These are phyloP conservation scores for Spathaspora gorwiae DNA, from an alignment of 805 yeast species.

Conservation along the genomic window DNA sequence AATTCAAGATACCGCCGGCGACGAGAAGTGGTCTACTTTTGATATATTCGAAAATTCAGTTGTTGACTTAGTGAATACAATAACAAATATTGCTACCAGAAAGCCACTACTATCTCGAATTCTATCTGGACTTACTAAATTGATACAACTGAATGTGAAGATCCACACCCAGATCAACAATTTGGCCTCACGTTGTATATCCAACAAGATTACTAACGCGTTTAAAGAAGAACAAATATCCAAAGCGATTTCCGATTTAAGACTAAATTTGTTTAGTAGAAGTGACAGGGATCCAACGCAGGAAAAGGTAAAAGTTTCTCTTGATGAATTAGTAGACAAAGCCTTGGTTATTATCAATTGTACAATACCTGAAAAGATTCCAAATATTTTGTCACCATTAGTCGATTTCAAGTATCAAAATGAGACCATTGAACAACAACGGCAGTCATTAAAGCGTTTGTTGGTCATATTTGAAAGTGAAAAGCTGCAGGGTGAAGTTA, in stretches of 20 bases:
- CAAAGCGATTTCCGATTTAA: constrained; percentile 1
- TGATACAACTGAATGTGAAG: constrained; percentile 2
- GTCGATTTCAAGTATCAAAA: constrained; percentile 8
- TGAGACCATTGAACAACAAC: constrained; percentile 15
- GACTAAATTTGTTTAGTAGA: constrained; percentile 5
- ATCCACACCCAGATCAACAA: constrained; percentile 3
- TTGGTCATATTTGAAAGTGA: constrained; percentile 14
- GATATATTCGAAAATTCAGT: constrained; percentile 9
- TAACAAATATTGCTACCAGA: constrained; percentile 9
- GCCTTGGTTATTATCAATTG: constrained; percentile 3
- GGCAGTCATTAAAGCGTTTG: constrained; percentile 11
- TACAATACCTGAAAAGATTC: no score
- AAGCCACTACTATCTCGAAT: constrained; percentile 9
- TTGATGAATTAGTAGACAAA: constrained; percentile 13
- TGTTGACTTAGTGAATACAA: constrained; percentile 8
- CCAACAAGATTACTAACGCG: not conserved
- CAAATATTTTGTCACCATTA: not conserved
- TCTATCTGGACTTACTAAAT: constrained; percentile 1
- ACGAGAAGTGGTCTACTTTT: not conserved
- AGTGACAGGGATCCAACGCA: constrained; percentile 1
- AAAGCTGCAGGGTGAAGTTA: constrained; percentile 1
- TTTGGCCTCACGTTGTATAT: constrained; percentile 1
- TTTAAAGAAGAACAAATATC: not conserved
- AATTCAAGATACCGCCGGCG: not conserved
- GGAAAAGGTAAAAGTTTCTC: constrained; percentile 1